Evolutionary conservation across 2,329 filamentous ascomycete species (phyloP).

Genomic region (Dactylellina haptotyla): DNA sequence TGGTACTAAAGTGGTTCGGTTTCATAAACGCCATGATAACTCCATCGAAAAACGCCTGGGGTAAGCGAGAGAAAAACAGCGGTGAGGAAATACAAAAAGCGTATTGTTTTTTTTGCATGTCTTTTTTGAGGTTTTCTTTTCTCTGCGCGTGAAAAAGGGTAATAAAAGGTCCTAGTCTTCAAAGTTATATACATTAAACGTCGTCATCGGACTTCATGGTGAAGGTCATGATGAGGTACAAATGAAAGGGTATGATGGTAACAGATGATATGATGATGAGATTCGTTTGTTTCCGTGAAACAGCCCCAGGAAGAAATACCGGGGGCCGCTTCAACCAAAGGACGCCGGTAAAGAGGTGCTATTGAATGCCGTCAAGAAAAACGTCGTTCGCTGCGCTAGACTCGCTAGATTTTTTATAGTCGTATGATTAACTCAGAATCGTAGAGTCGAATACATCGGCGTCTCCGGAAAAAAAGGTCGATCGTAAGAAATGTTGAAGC

Average conservation of each 20-base stretch:
- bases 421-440: conserved; percentile 31
- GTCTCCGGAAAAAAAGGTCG: conserved; percentile 11
- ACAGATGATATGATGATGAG: conserved; percentile 8
- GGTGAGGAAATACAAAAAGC: conserved; percentile 6
- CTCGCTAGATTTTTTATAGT: neutral
- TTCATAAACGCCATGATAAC: conserved; percentile 34
- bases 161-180: conserved; percentile 31
- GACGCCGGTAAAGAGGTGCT: conserved; percentile 4
- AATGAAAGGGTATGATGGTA: conserved; percentile 13
- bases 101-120: neutral
- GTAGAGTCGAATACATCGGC: conserved; percentile 18
- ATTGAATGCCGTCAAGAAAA: conserved; percentile 12
- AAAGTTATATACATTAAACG: conserved; percentile 43
- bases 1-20: neutral
- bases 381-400: conserved; percentile 33
- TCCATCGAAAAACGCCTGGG: conserved; percentile 19
- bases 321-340: conserved; percentile 1
- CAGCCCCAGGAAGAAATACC: neutral
- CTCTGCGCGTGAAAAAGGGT: neutral
- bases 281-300: conserved; percentile 12
- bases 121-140: neutral
- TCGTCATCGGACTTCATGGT: conserved; percentile 34
- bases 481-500: conserved; percentile 11
- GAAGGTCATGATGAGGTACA: conserved; percentile 48
- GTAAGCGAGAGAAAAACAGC: conserved; percentile 10